A percentile compares a stretch with the other conserved stretches of the same genome.
These are phyloP conservation scores for Aspergillus alliaceus DNA, from an alignment of 2,329 filamentous ascomycete species.

Conservation along the genomic window DNA sequence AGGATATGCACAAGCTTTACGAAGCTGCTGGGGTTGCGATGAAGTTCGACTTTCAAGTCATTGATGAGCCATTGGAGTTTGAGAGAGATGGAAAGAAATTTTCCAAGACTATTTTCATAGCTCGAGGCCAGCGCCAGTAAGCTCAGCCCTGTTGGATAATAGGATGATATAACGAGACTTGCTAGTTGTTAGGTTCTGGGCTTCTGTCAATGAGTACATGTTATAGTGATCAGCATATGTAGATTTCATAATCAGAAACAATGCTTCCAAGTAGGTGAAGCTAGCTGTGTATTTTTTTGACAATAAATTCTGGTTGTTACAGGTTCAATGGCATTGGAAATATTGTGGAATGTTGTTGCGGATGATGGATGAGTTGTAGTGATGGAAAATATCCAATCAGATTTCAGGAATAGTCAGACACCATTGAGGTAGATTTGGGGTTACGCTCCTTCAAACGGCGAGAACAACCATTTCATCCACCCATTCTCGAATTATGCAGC, in stretches of 20 bases:
- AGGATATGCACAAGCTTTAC: conserved; percentile 62
- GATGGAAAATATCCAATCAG: conserved; percentile 18
- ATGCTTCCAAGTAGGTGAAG: not conserved
- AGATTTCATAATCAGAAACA: no score
- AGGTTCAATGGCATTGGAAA: not conserved
- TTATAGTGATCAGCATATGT: no score
- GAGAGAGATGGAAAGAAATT: conserved; percentile 23
- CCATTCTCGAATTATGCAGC: no score
- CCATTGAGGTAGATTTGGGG: not conserved
- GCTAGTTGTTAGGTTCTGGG: not conserved
- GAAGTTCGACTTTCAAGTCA: conserved; percentile 58
- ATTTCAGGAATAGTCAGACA: conserved; percentile 24
- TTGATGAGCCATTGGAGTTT: conserved; percentile 54
- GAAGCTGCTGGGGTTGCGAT: conserved; percentile 59
- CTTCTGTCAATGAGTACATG: no score
- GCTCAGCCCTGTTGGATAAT: not conserved
- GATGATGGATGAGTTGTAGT: not conserved
- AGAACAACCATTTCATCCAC: not conserved
- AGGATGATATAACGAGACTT: not conserved
- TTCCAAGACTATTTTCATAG: conserved; percentile 32
- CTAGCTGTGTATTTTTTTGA: not conserved
- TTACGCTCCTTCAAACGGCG: not conserved
- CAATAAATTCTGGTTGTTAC: not conserved
- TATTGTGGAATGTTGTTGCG: not conserved
- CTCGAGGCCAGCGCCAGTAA: conserved; percentile 28